These are phyloP conservation scores for Sindora glabra DNA, from an alignment of 306 rosid species.

Conservation along the genomic window DNA sequence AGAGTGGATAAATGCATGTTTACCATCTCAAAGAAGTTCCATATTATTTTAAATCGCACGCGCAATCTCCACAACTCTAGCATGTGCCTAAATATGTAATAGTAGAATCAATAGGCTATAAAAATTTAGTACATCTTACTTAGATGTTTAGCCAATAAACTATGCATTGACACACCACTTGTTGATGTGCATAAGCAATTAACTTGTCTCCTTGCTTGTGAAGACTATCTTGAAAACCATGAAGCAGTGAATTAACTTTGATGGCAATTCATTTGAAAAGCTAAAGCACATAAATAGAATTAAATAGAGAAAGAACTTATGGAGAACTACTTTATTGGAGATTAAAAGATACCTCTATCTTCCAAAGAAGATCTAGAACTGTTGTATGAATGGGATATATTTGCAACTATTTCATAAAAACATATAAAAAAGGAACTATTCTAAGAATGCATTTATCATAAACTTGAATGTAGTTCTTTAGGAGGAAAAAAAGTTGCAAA, in stretches of 20 bases:
- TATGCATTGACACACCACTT: constrained; percentile 50
- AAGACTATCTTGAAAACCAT: constrained; percentile 83
- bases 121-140: constrained; percentile 12
- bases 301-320: constrained; percentile 12
- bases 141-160: not conserved
- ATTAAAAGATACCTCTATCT: constrained; percentile 42
- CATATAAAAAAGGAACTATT: no score
- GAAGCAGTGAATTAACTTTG: constrained; percentile 78
- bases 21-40: constrained; percentile 70
- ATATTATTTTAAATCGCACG: constrained; percentile 76
- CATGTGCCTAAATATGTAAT: constrained; percentile 69
- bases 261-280: constrained; percentile 85
- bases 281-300: constrained; percentile 47
- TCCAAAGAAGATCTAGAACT: constrained; percentile 82
- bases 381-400: no score
- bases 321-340: not conserved
- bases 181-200: constrained; percentile 78
- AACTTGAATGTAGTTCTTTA: not conserved
- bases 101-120: not conserved
- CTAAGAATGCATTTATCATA: not conserved
- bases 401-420: no score
- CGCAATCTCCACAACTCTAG: constrained; percentile 81
- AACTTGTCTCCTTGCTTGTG: constrained; percentile 84
- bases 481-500: constrained; percentile 1
- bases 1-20: constrained; percentile 76